Evolutionary conservation across 2,329 filamentous ascomycete genomes (phyloP).

Genomic region (Neonectria faginata): DNA sequence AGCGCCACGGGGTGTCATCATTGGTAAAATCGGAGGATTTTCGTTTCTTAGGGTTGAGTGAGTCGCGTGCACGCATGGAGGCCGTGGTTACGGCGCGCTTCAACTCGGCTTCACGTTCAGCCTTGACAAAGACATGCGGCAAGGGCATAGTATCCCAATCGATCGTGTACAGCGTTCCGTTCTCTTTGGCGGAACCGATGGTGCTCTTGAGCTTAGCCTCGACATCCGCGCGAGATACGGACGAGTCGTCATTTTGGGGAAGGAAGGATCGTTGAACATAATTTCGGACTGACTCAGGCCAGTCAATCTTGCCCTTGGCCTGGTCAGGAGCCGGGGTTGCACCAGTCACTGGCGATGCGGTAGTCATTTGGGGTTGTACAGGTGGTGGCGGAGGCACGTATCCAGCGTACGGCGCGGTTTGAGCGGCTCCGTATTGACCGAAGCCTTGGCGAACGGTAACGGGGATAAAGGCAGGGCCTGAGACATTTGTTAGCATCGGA

Average conservation of each 20-base stretch:
- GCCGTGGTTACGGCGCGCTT: conserved; percentile 51
- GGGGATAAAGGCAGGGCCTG: conserved; percentile 68
- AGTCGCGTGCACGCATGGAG: conserved; percentile 41
- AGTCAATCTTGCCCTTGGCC: conserved; percentile 75
- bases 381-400: conserved; percentile 48
- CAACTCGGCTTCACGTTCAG: conserved; percentile 70
- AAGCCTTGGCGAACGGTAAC: conserved; percentile 73
- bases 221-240: conserved; percentile 76
- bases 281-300: conserved; percentile 82
- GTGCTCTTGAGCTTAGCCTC: conserved; percentile 86
- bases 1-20: conserved; percentile 78
- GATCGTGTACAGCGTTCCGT: conserved; percentile 75
- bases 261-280: conserved; percentile 94
- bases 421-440: conserved; percentile 55
- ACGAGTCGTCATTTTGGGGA: conserved; percentile 73
- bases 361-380: conserved; percentile 43
- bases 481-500: conserved; percentile 41
- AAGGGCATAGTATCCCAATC: conserved; percentile 88
- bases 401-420: conserved; percentile 50
- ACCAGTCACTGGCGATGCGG: conserved; percentile 43
- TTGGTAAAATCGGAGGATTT: conserved; percentile 78
- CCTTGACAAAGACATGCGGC: conserved; percentile 84
- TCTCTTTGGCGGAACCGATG: conserved; percentile 85
- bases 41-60: conserved; percentile 75
- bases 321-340: conserved; percentile 47